Evolutionary conservation across 164 flowering plant species (phyloP).

Genomic region (Litsea cubeba): DNA sequence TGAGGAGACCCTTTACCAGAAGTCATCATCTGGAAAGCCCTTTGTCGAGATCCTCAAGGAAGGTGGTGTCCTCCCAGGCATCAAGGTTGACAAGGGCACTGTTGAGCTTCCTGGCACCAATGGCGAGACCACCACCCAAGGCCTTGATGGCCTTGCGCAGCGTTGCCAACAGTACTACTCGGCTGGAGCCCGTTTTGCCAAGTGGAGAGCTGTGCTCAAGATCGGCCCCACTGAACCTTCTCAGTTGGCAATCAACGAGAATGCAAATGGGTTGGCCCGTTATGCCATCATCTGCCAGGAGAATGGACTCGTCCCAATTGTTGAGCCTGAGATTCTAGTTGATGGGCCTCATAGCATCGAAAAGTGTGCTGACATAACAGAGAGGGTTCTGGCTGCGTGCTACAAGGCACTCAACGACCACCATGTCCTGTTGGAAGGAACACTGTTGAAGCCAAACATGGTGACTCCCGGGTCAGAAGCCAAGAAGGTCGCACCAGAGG

Average conservation of each 20-base stretch:
- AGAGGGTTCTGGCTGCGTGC: constrained; percentile 47
- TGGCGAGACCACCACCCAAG: constrained; percentile 55
- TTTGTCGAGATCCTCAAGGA: constrained; percentile 46
- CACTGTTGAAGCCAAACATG: constrained; percentile 48
- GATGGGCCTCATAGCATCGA: constrained; percentile 47
- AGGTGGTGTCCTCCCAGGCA: constrained; percentile 48
- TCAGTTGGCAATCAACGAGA: constrained; percentile 42
- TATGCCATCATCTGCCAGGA: constrained; percentile 57
- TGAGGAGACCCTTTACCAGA: constrained; percentile 52
- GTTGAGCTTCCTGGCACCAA: constrained; percentile 46
- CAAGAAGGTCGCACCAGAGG: constrained; percentile 37
- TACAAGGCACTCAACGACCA: constrained; percentile 50
- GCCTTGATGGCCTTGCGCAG: constrained; percentile 44
- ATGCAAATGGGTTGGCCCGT: constrained; percentile 47
- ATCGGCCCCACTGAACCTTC: constrained; percentile 45
- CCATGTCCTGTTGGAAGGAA: constrained; percentile 44
- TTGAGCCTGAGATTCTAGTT: constrained; percentile 50
- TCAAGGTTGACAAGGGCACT: constrained; percentile 51
- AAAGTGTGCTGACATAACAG: constrained; percentile 40
- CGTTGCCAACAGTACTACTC: constrained; percentile 37
- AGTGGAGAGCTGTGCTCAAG: constrained; percentile 46
- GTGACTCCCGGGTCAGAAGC: constrained; percentile 47
- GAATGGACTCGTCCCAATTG: constrained; percentile 47
- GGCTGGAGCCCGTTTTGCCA: constrained; percentile 43
- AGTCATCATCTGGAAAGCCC: constrained; percentile 39